Percentiles rank a stretch among this genome's conserved stretches.
These are phyloP conservation scores for Boletellus sp. DNA, from an alignment of 768 basidiomycete genomes.

Conservation along the genomic window DNA sequence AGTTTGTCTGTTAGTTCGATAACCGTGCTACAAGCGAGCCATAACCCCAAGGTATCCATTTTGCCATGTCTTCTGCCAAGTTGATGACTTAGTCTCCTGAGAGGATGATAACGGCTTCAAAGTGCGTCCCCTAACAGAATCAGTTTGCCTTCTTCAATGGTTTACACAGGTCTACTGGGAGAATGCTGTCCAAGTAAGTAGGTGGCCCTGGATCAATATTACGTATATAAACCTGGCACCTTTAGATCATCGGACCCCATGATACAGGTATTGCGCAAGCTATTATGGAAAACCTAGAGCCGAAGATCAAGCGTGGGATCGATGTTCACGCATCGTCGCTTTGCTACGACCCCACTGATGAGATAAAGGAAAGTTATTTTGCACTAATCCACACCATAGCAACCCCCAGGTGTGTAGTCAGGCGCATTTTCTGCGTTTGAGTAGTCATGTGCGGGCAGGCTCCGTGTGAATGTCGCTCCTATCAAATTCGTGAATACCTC, in stretches of 20 bases:
- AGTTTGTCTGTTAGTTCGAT: not conserved
- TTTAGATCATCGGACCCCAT: conserved; percentile 79
- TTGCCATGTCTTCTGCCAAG: not conserved
- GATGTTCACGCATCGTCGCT: conserved; percentile 39
- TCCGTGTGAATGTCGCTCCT: conserved; percentile 5
- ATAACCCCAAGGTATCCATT: conserved; percentile 76
- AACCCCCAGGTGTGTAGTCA: conserved; percentile 15
- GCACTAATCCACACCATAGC: conserved; percentile 28
- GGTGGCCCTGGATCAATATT: not conserved
- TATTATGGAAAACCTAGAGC: conserved; percentile 60
- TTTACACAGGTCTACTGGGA: conserved; percentile 77
- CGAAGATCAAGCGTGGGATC: conserved; percentile 41
- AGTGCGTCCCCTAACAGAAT: conserved; percentile 32
- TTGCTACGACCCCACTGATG: conserved; percentile 54
- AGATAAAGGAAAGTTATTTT: conserved; percentile 61
- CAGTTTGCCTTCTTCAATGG: not conserved
- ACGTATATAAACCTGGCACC: not conserved
- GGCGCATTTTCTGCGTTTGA: not conserved
- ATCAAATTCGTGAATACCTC: conserved; percentile 81
- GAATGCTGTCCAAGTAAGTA: conserved; percentile 85
- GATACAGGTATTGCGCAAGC: conserved; percentile 70
- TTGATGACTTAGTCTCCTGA: conserved; percentile 2
- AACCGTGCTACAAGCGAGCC: conserved; percentile 51
- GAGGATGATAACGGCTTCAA: conserved; percentile 90
- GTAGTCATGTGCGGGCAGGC: conserved; percentile 9